Conservation (phyloP, 371 early-diverging fungal species). For the Mortierella sp. region DNA sequence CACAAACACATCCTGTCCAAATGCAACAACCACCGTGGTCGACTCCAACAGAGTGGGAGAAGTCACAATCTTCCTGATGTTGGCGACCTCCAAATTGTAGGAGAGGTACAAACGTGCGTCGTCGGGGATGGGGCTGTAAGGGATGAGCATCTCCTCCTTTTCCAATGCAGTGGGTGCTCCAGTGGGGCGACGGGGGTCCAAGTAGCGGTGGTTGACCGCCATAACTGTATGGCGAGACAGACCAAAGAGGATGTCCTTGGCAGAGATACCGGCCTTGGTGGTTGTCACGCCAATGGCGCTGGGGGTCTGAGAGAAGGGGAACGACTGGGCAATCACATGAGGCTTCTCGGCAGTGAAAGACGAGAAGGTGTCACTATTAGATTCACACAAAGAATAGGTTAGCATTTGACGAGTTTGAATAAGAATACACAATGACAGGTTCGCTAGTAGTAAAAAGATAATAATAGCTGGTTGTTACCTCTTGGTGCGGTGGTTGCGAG, state of each 20-base stretch:
- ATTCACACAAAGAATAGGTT: constrained; percentile 28
- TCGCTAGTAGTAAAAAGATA: not conserved
- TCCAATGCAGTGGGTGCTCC: constrained; percentile 73
- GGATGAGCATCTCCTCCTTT: constrained; percentile 88
- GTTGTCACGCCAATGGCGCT: constrained; percentile 86
- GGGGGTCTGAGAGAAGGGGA: constrained; percentile 79
- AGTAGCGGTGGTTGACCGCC: constrained; percentile 81
- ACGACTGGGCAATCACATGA: constrained; percentile 81
- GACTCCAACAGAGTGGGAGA: constrained; percentile 90
- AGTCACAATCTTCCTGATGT: constrained; percentile 77
- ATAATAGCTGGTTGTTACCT: constrained; percentile 62
- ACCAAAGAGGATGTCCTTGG: constrained; percentile 88
- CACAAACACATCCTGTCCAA: constrained; percentile 92
- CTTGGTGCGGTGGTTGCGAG: constrained; percentile 79
- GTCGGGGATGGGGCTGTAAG: constrained; percentile 80
- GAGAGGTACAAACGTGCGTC: constrained; percentile 82
- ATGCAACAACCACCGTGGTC: constrained; percentile 91
- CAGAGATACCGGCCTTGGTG: constrained; percentile 89
- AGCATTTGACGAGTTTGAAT: not conserved
- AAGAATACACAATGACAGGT: too few species aligned
- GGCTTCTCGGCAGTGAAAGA: constrained; percentile 82
- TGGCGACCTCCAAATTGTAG: constrained; percentile 77
- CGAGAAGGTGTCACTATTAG: constrained; percentile 72
- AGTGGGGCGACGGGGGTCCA: constrained; percentile 90
- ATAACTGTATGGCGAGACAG: constrained; percentile 79